A percentile compares a stretch with the other conserved stretches of the same genome.
Evolutionary conservation across 139 green algal genomes (phyloP).

Genomic region (Coccomyxa sp.): DNA sequence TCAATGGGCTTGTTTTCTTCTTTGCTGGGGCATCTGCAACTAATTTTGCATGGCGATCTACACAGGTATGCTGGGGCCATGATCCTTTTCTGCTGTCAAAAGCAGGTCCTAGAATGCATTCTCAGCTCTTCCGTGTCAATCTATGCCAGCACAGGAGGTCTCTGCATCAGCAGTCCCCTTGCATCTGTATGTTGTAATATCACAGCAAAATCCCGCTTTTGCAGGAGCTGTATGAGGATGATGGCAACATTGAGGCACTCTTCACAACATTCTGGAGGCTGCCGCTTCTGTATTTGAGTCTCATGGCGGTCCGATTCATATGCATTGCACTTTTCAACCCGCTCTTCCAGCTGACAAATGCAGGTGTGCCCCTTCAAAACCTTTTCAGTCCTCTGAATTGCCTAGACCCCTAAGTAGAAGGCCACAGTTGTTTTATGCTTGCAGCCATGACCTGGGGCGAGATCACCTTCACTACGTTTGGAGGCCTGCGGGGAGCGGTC

Average conservation of each 20-base stretch:
- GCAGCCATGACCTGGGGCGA: constrained; percentile 4
- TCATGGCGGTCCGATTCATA: constrained; percentile 21
- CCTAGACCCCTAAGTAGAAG: not conserved
- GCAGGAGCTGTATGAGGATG: constrained; percentile 17
- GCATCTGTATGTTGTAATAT: no score
- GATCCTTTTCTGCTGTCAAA: not conserved
- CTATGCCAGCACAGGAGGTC: no score
- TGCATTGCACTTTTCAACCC: constrained; percentile 29
- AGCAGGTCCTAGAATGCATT: no score
- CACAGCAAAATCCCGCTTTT: no score
- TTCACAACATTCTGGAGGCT: constrained; percentile 16
- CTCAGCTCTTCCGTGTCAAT: no score
- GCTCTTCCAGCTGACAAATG: constrained; percentile 14
- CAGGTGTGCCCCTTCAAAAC: not conserved
- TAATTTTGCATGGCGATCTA: constrained; percentile 75
- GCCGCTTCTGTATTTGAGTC: constrained; percentile 22
- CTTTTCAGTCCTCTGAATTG: not conserved
- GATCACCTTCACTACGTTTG: constrained; percentile 58
- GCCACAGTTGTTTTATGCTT: not conserved
- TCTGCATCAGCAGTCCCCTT: no score
- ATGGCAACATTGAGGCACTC: constrained; percentile 3
- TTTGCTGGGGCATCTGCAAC: constrained; percentile 60
- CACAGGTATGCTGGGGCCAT: constrained; percentile 2
- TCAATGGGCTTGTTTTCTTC: constrained; percentile 86
- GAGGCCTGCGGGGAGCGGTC: constrained; percentile 70